Base-by-base conservation (phyloP, 345 rosid genomes). In the Camelina neglecta region DNA sequence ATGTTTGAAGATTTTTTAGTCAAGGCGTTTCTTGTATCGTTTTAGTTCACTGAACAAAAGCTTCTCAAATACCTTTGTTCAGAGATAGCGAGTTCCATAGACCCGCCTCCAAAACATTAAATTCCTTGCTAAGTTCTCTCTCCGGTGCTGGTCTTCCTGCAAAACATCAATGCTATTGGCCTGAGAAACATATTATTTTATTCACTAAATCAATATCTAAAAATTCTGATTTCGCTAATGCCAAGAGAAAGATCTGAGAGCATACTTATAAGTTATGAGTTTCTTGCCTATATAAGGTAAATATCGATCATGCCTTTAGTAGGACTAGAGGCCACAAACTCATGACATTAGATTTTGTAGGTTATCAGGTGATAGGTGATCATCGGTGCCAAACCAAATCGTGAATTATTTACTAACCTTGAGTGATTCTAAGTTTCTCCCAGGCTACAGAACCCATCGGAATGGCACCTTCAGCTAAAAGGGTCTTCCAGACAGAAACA, bases 371-470 rank as follows among this genome's bases (percentile, higher is more conserved):
- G 31, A n/a, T 24, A 71, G 4, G 41, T 26, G 63, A 29, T 60
- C 44, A 50, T 60, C 6, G 8, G 8, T 61, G 69, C 44, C 18
- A 26, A 26, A 38, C 42, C 60, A 62, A 41, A 73, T 39, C 0
- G 11, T 61, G 38, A 10, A 60, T 9, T 7, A 44, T 41, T 61
- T 69, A 60, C 75, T 56, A 75, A 88, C 98, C 98, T 91, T 70
- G 88, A 56, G 80, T 73, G 75, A 87, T 83, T 83, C 98, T 89
- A 64, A 93, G 89, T 75, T 85, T 88, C 83, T 93, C 98, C 98
- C 93, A 93, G 60, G 93, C 97, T 69, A 84, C 86, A 65, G 88
- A 87, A 57, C 98, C 98, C 97, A 93, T 89, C 31, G 97, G 97
- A 75, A 81, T 57, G 50, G 92, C 96, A 77, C 92, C 98, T 56